phyloP scores from a whole-genome alignment of 345 rosid species.

The Erysimum cheiranthoides region DNA sequence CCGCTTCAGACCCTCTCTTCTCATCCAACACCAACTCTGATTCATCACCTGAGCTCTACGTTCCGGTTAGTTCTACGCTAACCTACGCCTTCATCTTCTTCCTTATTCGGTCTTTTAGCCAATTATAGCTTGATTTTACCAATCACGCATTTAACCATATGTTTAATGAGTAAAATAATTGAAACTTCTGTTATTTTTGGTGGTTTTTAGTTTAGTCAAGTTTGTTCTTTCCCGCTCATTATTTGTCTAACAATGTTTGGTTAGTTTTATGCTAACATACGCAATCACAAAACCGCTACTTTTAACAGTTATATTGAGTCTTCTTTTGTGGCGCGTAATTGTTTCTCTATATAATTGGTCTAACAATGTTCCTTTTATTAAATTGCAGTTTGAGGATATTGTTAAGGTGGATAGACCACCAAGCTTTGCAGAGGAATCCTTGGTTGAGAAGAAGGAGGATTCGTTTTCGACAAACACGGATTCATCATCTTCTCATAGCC shows the following conservation, averaged over 20 bases:
- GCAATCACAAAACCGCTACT: no score
- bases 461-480: conserved; percentile 49
- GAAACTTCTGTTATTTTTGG: not conserved
- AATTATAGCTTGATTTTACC: conserved; percentile 3
- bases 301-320: not conserved
- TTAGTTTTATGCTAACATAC: conserved; percentile 32
- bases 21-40: conserved; percentile 60
- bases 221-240: not conserved
- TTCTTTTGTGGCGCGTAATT: not conserved
- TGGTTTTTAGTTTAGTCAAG: not conserved
- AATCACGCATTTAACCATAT: not conserved
- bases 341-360: not conserved
- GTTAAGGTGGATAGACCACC: conserved; percentile 84
- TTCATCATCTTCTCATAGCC: conserved; percentile 52
- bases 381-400: conserved; percentile 87
- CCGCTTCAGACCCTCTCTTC: conserved; percentile 65
- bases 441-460: conserved; percentile 58
- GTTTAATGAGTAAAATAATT: not conserved
- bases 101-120: not conserved
- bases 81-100: not conserved
- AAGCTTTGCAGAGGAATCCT: conserved; percentile 75
- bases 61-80: conserved; percentile 65
- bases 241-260: not conserved
- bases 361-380: not conserved
- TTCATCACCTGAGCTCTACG: conserved; percentile 81